Evolutionary conservation across 2,329 filamentous ascomycete species (phyloP), one percentile per base, ranked within the genome.

Genomic region (Mycosphaerella arachidis): DNA sequence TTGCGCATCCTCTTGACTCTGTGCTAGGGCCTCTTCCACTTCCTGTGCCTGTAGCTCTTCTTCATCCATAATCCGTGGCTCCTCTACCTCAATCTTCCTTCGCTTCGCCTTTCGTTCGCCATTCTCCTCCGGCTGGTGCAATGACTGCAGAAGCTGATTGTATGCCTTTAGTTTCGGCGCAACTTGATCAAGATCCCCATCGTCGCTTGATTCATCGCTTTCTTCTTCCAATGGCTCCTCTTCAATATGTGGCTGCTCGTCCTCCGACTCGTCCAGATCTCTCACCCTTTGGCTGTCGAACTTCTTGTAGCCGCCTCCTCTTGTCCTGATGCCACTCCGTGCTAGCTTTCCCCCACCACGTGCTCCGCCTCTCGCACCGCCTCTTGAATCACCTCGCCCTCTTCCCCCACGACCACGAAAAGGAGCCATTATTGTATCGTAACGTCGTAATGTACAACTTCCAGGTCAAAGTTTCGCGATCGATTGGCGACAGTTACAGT

Each of bases 141-240:
- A 77, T 1, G 84, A 77, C 62, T 84, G 79, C 16, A 88, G 74
- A 16, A 88, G 75, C 52, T 79, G 74, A 57, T 80, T 82, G 69
- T 87, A 88, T 9, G 84, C 80, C 59, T 73, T 74, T 4, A 71
- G 64, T 4, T 61, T 63, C 6, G 67, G 66, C 53, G 63, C 57
- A 20, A 64, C 61, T 24, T 67, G 68, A n/a, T 68, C 72, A 20
- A 73, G 70, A 9, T 72, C 71, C n/a, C 70, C 67, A 12, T 72
- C 70, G 30, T 67, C 70, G 18, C 66, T 63, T 6, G 69, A 58
- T 3, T 67, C 64, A 6, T 66, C 62, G 10, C 67, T 59, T 18
- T 69, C 68, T 10, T 55, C 54, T 24, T 64, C 64, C n/a, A 68
- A 67, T 13, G 64, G 63, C 31, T 70, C 67, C n/a, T 62, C 63